Conservation (phyloP, 1,139 yeast species). For the Wickerhamiella infanticola region DNA sequence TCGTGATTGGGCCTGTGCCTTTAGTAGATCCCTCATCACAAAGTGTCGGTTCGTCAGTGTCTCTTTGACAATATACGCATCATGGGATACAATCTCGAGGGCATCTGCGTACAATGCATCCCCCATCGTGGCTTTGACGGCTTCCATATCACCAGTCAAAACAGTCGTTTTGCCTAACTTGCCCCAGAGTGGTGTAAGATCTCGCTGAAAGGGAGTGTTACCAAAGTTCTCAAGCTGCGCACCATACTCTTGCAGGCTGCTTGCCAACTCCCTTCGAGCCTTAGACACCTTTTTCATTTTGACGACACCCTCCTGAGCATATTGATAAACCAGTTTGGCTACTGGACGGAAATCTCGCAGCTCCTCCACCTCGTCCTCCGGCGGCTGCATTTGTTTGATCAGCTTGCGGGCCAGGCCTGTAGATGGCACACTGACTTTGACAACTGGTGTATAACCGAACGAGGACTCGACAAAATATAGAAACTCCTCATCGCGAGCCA, state of each 20-base stretch:
- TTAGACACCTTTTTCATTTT: conserved; percentile 42
- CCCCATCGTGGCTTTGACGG: conserved; percentile 58
- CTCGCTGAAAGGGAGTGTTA: neutral
- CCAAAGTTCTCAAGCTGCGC: conserved; percentile 29
- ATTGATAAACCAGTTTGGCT: conserved; percentile 60
- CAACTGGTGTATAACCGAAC: conserved; percentile 39
- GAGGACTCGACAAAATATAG: conserved; percentile 80
- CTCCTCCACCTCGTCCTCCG: conserved; percentile 72
- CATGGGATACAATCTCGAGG: conserved; percentile 45
- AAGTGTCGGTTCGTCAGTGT: conserved; percentile 84
- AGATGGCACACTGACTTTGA: conserved; percentile 38
- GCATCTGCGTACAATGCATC: conserved; percentile 71
- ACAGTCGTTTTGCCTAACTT: conserved; percentile 55
- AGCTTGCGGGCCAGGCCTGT: conserved; percentile 81
- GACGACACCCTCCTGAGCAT: conserved; percentile 40
- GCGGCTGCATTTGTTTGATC: conserved; percentile 78
- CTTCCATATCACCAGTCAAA: conserved; percentile 59
- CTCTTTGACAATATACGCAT: conserved; percentile 80
- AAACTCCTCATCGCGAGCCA: conserved; percentile 77
- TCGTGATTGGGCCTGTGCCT: conserved; percentile 62
- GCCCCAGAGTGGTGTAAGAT: conserved; percentile 42
- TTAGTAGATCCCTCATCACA: conserved; percentile 71
- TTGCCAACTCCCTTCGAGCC: conserved; percentile 39
- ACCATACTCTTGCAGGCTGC: conserved; percentile 52
- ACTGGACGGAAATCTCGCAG: conserved; percentile 76